A percentile compares a stretch with the other conserved stretches of the same genome.
Conservation (phyloP, 202 grass and related monocot genomes). For the Schoenoplectus tabernaemontani region DNA sequence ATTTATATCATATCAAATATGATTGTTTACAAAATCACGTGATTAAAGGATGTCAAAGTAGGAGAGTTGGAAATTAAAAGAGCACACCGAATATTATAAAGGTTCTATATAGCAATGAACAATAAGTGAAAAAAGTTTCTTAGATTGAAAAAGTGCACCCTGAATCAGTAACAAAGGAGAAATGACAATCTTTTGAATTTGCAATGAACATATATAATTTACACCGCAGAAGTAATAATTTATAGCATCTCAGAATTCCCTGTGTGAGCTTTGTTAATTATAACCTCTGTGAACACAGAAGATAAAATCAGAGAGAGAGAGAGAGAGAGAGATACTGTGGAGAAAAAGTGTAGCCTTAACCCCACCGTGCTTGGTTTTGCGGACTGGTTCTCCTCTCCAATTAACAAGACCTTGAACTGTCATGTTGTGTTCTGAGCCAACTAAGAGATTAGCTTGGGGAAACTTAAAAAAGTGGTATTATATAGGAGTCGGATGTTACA, state of each 20-base stretch:
- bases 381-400: slow-evolving; percentile 25
- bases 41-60: too few species aligned
- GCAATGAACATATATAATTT: neutral
- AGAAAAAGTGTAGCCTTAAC: slow-evolving; percentile 28
- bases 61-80: too few species aligned
- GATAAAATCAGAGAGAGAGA: neutral
- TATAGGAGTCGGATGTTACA: neutral
- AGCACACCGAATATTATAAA: too few species aligned
- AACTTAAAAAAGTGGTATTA: too few species aligned
- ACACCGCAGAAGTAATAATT: neutral
- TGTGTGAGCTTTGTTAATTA: neutral
- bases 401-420: slow-evolving; percentile 23
- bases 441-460: neutral
- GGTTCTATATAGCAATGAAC: too few species aligned
- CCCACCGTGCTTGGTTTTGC: slow-evolving; percentile 29
- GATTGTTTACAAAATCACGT: too few species aligned
- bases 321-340: slow-evolving; percentile 14
- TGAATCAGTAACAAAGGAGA: too few species aligned
- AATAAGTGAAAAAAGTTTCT: too few species aligned
- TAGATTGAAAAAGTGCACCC: too few species aligned
- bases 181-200: neutral
- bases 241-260: neutral
- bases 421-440: slow-evolving; percentile 1
- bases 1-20: neutral
- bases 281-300: neutral